Evolutionary conservation across 805 yeast genomes (phyloP), one percentile per base, ranked within the genome.

Genomic region (Candida adriatica): DNA sequence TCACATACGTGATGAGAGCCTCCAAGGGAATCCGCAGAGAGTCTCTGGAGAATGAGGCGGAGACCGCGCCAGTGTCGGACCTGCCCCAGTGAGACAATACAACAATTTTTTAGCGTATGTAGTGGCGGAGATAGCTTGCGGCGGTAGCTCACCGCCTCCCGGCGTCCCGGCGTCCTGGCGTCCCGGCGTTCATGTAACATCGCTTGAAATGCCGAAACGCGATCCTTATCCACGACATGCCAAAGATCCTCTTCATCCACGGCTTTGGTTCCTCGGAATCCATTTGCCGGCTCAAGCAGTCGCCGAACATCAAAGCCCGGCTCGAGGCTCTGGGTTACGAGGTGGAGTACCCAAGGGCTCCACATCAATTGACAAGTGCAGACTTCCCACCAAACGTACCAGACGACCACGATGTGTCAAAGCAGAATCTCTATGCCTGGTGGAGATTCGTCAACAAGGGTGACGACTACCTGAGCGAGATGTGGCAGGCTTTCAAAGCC

Each of bases 11-110:
- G 20, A 29, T 53, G 17, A 37, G 47, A 8, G 68, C 68, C 42
- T 61, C 67, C 23, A 51, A 53, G 27, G 47, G 49, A 25, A 53
- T 78, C 29, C 63, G 64, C 26, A 68, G 84, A 45, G 60, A 30
- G 29, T 65, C 59, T 29, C 54, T 81, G 26, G 80, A 79, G 41
- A 53, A 59, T 23, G 87, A 80, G 46, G 88, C 90, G 4, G 73
- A 70, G 45, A 65, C 61, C 28, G 82, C 83, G 17, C 63, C 70
- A 10, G 61, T 59, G 15, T 49, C 64, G 34, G 62, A 58, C 13
- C 56, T 74, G 29, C 77, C 76, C 5, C 56, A 58, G 16, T 48
- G 28, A 33, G 21, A 6, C 10, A 19, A 19, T 8, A 19, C 8
- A 19, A 19, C 22, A 8, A 8, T 19, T 19, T 11, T 19, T 8